Evolutionary conservation across 495 filamentous ascomycete genomes (phyloP).

Genomic region (Neurospora pannonica): DNA sequence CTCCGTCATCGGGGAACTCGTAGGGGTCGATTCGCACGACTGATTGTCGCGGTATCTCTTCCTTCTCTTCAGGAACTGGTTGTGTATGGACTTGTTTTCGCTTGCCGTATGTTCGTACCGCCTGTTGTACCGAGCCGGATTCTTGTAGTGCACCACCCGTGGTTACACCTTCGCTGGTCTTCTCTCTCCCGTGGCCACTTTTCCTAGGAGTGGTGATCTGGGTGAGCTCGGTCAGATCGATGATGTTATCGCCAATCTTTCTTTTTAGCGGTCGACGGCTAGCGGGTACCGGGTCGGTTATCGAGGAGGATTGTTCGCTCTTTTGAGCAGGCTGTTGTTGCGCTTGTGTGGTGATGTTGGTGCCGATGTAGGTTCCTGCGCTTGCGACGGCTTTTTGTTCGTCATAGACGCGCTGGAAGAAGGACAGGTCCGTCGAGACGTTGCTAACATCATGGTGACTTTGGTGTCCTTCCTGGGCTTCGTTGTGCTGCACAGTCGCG

Average conservation of each 20-base stretch:
- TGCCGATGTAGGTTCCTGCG: background rate
- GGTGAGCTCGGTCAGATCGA: constrained; percentile 12
- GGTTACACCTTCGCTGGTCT: background rate
- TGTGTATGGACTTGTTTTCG: constrained; percentile 2
- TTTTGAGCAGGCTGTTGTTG: background rate
- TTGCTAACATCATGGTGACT: constrained; percentile 5
- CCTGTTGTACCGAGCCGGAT: background rate
- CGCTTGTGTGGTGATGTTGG: background rate
- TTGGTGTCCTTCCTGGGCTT: background rate
- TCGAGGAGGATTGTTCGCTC: constrained; percentile 4
- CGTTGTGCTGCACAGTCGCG: background rate
- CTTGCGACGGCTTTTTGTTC: constrained; percentile 2
- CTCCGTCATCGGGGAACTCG: constrained; percentile 3
- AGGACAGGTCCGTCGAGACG: constrained; percentile 18
- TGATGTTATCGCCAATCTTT: background rate
- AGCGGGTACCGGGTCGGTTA: constrained; percentile 9
- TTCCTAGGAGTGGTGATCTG: constrained; percentile 14
- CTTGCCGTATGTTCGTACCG: constrained; percentile 12
- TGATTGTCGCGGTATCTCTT: background rate
- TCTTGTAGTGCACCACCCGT: background rate
- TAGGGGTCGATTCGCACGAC: background rate
- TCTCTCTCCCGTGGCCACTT: background rate
- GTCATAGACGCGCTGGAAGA: constrained; percentile 20
- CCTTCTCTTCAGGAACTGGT: background rate
- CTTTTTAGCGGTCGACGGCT: constrained; percentile 2